Conservation (phyloP, 495 filamentous ascomycete genomes). For the Diplogelasinospora grovesii region DNA sequence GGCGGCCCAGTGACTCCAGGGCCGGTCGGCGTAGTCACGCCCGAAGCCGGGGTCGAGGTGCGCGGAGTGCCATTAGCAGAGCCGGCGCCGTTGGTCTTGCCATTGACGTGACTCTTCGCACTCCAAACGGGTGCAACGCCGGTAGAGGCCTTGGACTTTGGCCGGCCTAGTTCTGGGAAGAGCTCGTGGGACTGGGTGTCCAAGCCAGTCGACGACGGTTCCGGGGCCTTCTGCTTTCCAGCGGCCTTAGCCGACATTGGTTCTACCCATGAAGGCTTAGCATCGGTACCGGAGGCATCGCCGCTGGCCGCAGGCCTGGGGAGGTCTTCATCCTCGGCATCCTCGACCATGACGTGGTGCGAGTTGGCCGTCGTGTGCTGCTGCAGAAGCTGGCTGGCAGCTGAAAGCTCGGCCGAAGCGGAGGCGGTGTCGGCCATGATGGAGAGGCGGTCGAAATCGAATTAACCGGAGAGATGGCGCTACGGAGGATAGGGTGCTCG, state of each 20-base stretch:
- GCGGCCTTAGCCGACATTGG: slow-evolving; percentile 50
- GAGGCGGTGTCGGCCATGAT: slow-evolving; percentile 28
- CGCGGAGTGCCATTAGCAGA: slow-evolving; percentile 45
- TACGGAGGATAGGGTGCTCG: slow-evolving; percentile 4
- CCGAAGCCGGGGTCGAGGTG: slow-evolving; percentile 53
- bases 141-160: slow-evolving; percentile 51
- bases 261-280: slow-evolving; percentile 33
- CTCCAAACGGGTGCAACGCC: slow-evolving; percentile 57
- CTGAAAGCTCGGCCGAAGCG: slow-evolving; percentile 37
- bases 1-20: slow-evolving; percentile 41
- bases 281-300: slow-evolving; percentile 27
- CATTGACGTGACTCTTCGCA: slow-evolving; percentile 40
- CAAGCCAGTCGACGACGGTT: slow-evolving; percentile 46
- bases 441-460: slow-evolving; percentile 7
- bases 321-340: slow-evolving; percentile 75
- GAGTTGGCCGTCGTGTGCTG: slow-evolving; percentile 59
- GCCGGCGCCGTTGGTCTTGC: slow-evolving; percentile 54
- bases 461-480: slow-evolving; percentile 5
- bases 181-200: slow-evolving; percentile 82
- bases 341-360: slow-evolving; percentile 70
- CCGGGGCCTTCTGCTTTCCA: slow-evolving; percentile 53
- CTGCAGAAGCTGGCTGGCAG: slow-evolving; percentile 71
- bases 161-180: slow-evolving; percentile 81
- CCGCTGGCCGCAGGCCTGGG: slow-evolving; percentile 25
- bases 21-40: slow-evolving; percentile 50